phyloP scores from a whole-genome alignment of 2,329 filamentous ascomycete species.

The Fusarium pseudograminearum region DNA sequence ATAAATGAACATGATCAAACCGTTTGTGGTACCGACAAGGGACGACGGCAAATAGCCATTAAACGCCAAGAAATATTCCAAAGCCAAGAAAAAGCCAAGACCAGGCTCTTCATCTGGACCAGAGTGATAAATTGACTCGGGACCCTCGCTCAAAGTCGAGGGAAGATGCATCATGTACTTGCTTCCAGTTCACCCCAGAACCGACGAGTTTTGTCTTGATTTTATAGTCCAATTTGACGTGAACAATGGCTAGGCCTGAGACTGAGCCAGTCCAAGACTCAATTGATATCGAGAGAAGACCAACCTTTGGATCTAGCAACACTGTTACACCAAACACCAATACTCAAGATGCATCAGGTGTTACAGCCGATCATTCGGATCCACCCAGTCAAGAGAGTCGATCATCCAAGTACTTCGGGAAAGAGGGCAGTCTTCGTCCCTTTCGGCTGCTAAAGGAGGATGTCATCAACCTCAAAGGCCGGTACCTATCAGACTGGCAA shows the following conservation, averaged over 20 bases:
- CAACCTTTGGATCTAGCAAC: conserved; percentile 23
- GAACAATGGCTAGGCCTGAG: conserved; percentile 17
- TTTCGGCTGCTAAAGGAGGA: conserved; percentile 67
- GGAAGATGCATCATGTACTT: conserved; percentile 15
- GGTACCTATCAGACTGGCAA: conserved; percentile 67
- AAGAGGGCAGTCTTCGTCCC: conserved; percentile 61
- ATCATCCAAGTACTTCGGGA: conserved; percentile 45
- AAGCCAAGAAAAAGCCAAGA: conserved; percentile 30
- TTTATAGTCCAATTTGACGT: background rate
- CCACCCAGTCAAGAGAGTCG: background rate
- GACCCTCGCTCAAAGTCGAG: background rate
- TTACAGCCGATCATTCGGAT: background rate
- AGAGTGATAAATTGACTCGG: conserved; percentile 16
- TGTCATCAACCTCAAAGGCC: conserved; percentile 57
- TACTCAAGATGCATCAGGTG: conserved; percentile 5
- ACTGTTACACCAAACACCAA: conserved; percentile 18
- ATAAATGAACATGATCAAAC: conserved; percentile 2
- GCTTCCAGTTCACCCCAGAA: background rate
- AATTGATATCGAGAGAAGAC: conserved; percentile 17
- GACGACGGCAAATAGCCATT: background rate
- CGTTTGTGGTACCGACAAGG: conserved; percentile 13
- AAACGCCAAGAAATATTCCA: conserved; percentile 18
- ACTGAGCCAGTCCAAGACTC: conserved; percentile 3
- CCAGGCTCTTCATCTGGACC: background rate
- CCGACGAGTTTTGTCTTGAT: background rate